These are phyloP conservation scores for Schizonepeta tenuifolia DNA, from an alignment of 257 asterid species.

Conservation along the genomic window DNA sequence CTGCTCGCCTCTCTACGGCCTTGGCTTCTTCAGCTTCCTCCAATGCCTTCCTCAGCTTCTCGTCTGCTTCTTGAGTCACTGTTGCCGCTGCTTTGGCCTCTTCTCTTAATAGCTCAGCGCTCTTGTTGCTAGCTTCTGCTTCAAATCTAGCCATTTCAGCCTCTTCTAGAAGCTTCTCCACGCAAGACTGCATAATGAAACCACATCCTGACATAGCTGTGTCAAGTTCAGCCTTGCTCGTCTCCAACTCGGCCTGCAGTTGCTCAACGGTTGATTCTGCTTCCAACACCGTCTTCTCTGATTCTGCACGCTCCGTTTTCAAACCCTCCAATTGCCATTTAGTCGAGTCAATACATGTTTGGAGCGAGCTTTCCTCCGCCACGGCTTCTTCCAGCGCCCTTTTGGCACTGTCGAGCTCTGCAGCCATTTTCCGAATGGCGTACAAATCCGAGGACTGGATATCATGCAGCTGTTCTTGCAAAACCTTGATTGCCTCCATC, in stretches of 20 bases:
- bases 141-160: slow-evolving; percentile 46
- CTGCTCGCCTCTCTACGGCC: slow-evolving; percentile 57
- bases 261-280: slow-evolving; percentile 45
- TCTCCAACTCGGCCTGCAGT: slow-evolving; percentile 52
- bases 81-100: slow-evolving; percentile 54
- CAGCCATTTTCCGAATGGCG: slow-evolving; percentile 30
- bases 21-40: slow-evolving; percentile 60
- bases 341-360: slow-evolving; percentile 36
- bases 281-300: slow-evolving; percentile 40
- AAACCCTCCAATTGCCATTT: slow-evolving; percentile 47
- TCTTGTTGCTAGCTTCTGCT: slow-evolving; percentile 50
- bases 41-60: slow-evolving; percentile 48
- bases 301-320: slow-evolving; percentile 40
- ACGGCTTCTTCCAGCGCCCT: slow-evolving; percentile 42
- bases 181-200: slow-evolving; percentile 35
- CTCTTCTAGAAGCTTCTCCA: slow-evolving; percentile 48
- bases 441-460: slow-evolving; percentile 48
- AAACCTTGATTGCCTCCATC: slow-evolving; percentile 47
- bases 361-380: slow-evolving; percentile 46
- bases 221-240: slow-evolving; percentile 53
- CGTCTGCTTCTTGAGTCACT: slow-evolving; percentile 52
- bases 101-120: slow-evolving; percentile 38
- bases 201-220: slow-evolving; percentile 40
- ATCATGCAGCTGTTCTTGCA: slow-evolving; percentile 57
- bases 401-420: slow-evolving; percentile 54